These are phyloP conservation scores for Lactarius pseudohatsudake DNA, from an alignment of 768 basidiomycete species.

Conservation along the genomic window DNA sequence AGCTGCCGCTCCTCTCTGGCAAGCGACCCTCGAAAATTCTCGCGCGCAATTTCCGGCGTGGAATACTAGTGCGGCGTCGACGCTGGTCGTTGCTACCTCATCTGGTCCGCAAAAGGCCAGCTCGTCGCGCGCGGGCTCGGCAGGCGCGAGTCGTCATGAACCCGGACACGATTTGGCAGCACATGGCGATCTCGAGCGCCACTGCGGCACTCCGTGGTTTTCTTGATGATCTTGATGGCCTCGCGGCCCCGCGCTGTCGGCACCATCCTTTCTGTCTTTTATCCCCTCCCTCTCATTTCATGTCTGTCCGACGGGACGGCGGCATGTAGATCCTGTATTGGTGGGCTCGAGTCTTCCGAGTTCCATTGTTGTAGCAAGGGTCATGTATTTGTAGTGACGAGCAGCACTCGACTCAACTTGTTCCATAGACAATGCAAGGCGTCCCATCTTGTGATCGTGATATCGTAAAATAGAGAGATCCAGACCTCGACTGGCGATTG, in stretches of 20 bases:
- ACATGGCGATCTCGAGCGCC: constrained; percentile 23
- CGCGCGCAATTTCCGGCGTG: neutral
- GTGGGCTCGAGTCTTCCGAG: neutral
- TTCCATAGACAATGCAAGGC: neutral
- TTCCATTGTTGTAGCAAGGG: constrained; percentile 2
- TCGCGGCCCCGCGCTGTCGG: neutral
- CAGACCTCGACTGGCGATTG: neutral
- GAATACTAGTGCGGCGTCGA: neutral
- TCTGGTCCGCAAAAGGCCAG: neutral
- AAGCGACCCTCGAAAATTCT: neutral
- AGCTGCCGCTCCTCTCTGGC: constrained; percentile 5
- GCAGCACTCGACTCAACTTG: neutral
- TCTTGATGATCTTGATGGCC: constrained; percentile 14
- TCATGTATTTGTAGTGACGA: constrained; percentile 10
- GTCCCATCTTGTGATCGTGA: neutral
- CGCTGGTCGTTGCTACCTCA: neutral
- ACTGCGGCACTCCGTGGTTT: constrained; percentile 24
- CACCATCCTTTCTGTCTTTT: neutral
- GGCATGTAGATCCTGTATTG: neutral
- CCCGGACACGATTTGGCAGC: constrained; percentile 9
- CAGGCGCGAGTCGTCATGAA: neutral
- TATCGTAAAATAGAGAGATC: neutral
- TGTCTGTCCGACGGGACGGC: neutral
- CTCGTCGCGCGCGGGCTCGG: neutral
- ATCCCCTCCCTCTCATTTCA: neutral